These are phyloP conservation scores for Sporothrix globosa DNA, from an alignment of 2,329 filamentous ascomycete genomes.

Conservation along the genomic window DNA sequence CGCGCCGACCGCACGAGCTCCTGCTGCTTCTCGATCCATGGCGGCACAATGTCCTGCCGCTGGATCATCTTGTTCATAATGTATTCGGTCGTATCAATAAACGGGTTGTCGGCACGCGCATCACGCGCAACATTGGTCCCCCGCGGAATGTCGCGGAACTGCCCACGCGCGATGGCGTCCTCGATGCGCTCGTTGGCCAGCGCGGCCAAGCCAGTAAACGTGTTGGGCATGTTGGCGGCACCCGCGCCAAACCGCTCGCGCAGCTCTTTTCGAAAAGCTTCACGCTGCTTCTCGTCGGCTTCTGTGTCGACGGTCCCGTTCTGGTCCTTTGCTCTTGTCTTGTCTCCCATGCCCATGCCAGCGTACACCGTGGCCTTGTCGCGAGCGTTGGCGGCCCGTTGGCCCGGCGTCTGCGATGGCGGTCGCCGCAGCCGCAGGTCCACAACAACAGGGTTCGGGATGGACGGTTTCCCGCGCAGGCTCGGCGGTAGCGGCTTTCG, in stretches of 20 bases:
- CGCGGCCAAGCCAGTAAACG: slow-evolving; percentile 75
- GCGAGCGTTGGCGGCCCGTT: slow-evolving; percentile 57
- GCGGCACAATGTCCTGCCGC: slow-evolving; percentile 90
- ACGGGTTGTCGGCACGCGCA: slow-evolving; percentile 79
- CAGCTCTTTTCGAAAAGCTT: slow-evolving; percentile 71
- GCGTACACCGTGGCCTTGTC: slow-evolving; percentile 61
- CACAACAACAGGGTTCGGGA: slow-evolving; percentile 49
- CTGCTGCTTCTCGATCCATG: slow-evolving; percentile 99
- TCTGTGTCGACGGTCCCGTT: slow-evolving; percentile 53
- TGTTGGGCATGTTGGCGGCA: slow-evolving; percentile 70
- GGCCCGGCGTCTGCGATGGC: slow-evolving; percentile 48
- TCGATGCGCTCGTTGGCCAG: slow-evolving; percentile 90
- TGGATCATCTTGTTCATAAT: slow-evolving; percentile 99
- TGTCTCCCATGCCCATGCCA: slow-evolving; percentile 41
- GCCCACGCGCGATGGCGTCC: slow-evolving; percentile 86
- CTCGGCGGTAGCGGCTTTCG: slow-evolving; percentile 66
- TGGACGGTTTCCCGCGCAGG: slow-evolving; percentile 52
- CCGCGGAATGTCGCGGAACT: slow-evolving; percentile 81
- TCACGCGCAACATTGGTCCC: slow-evolving; percentile 77
- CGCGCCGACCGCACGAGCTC: slow-evolving; percentile 72
- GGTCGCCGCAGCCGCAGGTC: slow-evolving; percentile 56
- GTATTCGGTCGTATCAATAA: slow-evolving; percentile 95
- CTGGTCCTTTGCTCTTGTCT: neutral
- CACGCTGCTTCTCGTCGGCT: slow-evolving; percentile 71
- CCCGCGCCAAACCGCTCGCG: slow-evolving; percentile 78